Evolutionary conservation across 768 basidiomycete species (phyloP), one percentile per base, ranked within the genome.

Genomic region (Lactarius vividus): DNA sequence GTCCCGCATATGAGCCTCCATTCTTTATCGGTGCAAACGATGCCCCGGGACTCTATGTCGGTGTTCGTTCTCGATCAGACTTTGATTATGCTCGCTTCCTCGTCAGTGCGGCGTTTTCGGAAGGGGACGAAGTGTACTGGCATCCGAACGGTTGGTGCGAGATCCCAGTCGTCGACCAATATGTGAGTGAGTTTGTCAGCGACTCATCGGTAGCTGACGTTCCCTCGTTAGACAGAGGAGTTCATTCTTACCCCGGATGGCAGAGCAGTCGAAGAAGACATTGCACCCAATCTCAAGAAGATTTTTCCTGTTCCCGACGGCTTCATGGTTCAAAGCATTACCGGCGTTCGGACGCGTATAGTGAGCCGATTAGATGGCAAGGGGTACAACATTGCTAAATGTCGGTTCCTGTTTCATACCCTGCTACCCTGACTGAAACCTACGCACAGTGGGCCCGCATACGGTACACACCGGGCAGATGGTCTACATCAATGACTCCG

Each of bases 311-410:
- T 87, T 31, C 69, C 80, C 4, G 85, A 88, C 73, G 95, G 95
- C 1, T 92, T 85, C 72, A 76, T 94, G 54, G 76, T 96, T 35
- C 82, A 88, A 59, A 89, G 94, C 72, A 79, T 94, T 10, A 83
- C 88, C 2, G 94, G 94, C 7, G 82, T 97, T 56, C 84, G 91
- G 42, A 83, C 87, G 1, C 87, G 87, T 67, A 87, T 96, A 23
- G 87, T 92, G 28, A 88, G 85, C 72, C 82, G 93, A 31, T 74
- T 94, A 61, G 94, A 96, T 71, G 88, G 88, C 15, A 87, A 82
- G 70, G 94, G 94, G 9, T 96, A 94, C 71, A 92, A 96, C 71
- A 82, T 98, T 61, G 83, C 89, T 39, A 92, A 86, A 79, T 78
- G 95, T 95, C 71, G 72, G 89, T 75, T 23, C 42, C 49, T 23